Percentiles rank a stretch among this genome's conserved stretches.
Conservation (phyloP, 2,329 filamentous ascomycete genomes). For the Fusarium foetens region DNA sequence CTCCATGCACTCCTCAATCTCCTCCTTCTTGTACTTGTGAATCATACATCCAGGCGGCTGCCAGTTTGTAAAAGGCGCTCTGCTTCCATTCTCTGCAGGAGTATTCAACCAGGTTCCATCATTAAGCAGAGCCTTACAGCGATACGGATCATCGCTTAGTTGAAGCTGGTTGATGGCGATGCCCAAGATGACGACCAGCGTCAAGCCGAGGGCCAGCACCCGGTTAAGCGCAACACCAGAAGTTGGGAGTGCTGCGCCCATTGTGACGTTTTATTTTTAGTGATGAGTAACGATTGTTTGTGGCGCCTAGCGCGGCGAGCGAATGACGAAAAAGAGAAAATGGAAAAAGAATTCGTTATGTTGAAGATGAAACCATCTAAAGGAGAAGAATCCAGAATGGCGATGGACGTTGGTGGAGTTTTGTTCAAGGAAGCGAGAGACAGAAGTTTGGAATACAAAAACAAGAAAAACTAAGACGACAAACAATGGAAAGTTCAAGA, state of each 20-base stretch:
- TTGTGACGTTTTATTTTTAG: constrained; percentile 1
- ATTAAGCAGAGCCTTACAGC: constrained; percentile 62
- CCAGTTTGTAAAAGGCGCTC: constrained; percentile 60
- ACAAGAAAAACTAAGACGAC: constrained; percentile 5
- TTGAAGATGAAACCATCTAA: constrained; percentile 12
- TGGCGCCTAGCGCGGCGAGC: constrained; percentile 12
- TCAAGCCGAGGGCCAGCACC: constrained; percentile 31
- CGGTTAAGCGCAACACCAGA: constrained; percentile 29
- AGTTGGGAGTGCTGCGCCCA: constrained; percentile 21
- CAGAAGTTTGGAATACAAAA: neutral
- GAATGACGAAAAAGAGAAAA: constrained; percentile 8
- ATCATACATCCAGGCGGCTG: constrained; percentile 68
- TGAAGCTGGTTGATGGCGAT: constrained; percentile 30
- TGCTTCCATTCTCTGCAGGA: constrained; percentile 44
- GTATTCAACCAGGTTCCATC: constrained; percentile 60
- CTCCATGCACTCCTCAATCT: constrained; percentile 63
- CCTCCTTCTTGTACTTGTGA: constrained; percentile 62
- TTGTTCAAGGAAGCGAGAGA: constrained; percentile 11
- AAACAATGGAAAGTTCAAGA: constrained; percentile 8
- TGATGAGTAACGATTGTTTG: constrained; percentile 8
- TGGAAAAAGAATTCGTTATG: neutral
- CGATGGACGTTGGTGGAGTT: neutral
- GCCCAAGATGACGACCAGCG: constrained; percentile 39
- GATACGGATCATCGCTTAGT: constrained; percentile 57
- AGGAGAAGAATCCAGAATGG: neutral